Percentiles rank a stretch among this genome's conserved stretches.
Conservation (phyloP, 176 grass and related monocot species). For the Oryza rufipogon region DNA sequence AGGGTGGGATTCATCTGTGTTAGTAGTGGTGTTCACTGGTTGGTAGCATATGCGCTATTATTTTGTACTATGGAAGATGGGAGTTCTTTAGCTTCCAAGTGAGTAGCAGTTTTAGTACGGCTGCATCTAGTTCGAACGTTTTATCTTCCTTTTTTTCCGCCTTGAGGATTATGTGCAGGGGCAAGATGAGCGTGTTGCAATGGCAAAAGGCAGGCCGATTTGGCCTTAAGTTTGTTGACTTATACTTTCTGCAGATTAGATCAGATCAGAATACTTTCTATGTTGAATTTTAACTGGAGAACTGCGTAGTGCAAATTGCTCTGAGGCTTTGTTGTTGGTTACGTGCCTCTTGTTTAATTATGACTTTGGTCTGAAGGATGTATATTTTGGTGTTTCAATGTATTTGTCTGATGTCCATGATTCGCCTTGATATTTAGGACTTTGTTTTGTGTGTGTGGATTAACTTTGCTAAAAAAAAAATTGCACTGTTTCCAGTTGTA, state of each 20-base stretch:
- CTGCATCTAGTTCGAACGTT: not conserved
- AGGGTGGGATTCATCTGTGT: slow-evolving; percentile 27
- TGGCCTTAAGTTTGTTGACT: slow-evolving; percentile 11
- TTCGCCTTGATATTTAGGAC: not conserved
- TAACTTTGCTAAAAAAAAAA: not conserved
- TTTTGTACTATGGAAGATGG: not conserved
- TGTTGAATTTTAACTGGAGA: slow-evolving; percentile 2
- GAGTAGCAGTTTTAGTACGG: not conserved
- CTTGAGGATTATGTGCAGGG: not conserved
- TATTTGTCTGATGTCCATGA: not conserved
- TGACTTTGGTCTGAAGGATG: not conserved
- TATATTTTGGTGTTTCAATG: not conserved
- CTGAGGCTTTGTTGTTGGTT: not conserved
- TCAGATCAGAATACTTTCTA: not conserved
- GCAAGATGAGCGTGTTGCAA: slow-evolving; percentile 5
- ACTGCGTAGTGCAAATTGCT: not conserved
- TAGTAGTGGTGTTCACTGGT: not conserved
- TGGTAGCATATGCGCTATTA: not conserved
- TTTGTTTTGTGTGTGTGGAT: not conserved
- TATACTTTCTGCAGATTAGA: slow-evolving; percentile 15
- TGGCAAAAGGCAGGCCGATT: not conserved
- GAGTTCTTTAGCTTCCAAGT: not conserved
- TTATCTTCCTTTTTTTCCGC: not conserved
- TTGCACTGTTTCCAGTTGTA: not conserved
- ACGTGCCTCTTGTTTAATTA: not conserved